These are phyloP conservation scores for Babesia bovis DNA, from an alignment of 169 alveolate species.

Conservation along the genomic window DNA sequence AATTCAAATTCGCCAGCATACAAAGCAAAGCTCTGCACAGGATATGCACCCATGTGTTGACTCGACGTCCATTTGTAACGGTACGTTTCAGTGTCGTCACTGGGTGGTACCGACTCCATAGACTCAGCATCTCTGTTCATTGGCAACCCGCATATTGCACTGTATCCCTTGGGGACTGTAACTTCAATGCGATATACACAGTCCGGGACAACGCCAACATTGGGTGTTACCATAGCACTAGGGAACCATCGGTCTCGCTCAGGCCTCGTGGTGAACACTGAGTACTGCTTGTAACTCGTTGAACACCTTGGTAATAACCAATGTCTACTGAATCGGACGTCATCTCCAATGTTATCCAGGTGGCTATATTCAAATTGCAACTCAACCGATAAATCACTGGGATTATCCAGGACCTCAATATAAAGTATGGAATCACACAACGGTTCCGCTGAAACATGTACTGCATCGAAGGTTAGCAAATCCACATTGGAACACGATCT, in stretches of 20 bases:
- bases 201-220: neutral
- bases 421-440: conserved; percentile 38
- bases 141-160: conserved; percentile 54
- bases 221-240: neutral
- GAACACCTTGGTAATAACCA: conserved; percentile 67
- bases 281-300: conserved; percentile 46
- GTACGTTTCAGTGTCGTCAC: neutral
- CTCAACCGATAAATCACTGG: conserved; percentile 29
- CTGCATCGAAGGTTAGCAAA: conserved; percentile 51
- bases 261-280: conserved; percentile 15
- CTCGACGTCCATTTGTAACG: neutral
- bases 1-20: conserved; percentile 66
- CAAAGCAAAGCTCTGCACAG: conserved; percentile 30
- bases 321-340: conserved; percentile 39
- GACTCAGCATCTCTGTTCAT: conserved; percentile 13
- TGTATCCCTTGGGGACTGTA: conserved; percentile 44
- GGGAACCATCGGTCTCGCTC: conserved; percentile 58
- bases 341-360: conserved; percentile 30
- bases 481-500: conserved; percentile 37
- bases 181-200: conserved; percentile 42
- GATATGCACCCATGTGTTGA: neutral
- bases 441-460: conserved; percentile 52
- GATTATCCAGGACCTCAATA: conserved; percentile 22
- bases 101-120: neutral
- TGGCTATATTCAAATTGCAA: conserved; percentile 48